Conservation (phyloP, 768 basidiomycete species). For the Scleroderma citrinum region DNA sequence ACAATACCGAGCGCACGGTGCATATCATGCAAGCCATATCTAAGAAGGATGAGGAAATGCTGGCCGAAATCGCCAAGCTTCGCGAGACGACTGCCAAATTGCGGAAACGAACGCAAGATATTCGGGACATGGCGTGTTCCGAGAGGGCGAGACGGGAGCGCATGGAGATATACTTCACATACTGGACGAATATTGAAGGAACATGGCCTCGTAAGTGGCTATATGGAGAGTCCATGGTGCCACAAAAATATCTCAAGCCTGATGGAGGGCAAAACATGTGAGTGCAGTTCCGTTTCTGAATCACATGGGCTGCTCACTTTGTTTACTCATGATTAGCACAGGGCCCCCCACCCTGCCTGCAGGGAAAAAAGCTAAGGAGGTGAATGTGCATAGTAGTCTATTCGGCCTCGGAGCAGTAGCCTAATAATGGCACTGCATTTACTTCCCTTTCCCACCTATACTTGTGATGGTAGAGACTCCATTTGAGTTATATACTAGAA, state of each 20-base stretch:
- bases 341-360: background rate
- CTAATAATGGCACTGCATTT: too few species aligned
- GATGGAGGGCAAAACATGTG: background rate
- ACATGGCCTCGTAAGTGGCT: constrained; percentile 23
- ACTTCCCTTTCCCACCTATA: too few species aligned
- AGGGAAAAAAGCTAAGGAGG: background rate
- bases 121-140: constrained; percentile 17
- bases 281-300: background rate
- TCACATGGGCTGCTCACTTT: background rate
- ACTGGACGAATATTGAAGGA: constrained; percentile 22
- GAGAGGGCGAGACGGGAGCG: constrained; percentile 21
- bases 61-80: constrained; percentile 7
- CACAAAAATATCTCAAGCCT: constrained; percentile 1
- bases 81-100: constrained; percentile 15
- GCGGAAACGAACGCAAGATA: constrained; percentile 15
- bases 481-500: too few species aligned
- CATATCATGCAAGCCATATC: constrained; percentile 23
- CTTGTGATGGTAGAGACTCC: too few species aligned
- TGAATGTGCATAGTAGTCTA: background rate
- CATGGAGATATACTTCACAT: constrained; percentile 22
- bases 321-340: background rate
- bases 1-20: constrained; percentile 18
- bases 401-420: too few species aligned
- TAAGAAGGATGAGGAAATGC: constrained; percentile 9
- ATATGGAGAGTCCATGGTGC: constrained; percentile 6